Conservation (phyloP, 2,329 filamentous ascomycete species). For the Fusarium zealandicum region DNA sequence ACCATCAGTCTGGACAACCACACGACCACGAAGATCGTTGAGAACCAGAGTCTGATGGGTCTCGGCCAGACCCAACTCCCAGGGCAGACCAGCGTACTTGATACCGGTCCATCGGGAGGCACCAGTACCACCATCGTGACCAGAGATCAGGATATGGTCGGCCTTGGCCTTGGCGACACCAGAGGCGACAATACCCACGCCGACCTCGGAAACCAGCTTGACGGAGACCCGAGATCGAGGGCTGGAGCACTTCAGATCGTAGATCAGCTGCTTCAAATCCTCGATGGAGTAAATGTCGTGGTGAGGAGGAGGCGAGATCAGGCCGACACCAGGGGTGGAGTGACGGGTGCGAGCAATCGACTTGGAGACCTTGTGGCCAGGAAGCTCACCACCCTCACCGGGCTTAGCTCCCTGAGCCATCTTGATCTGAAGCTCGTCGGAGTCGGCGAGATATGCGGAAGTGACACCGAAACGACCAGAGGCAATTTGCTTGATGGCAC, state of each 20-base stretch:
- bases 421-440: constrained; percentile 97
- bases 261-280: constrained; percentile 96
- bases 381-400: constrained; percentile 95
- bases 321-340: constrained; percentile 93
- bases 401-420: constrained; percentile 99
- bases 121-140: constrained; percentile 95
- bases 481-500: constrained; percentile 96
- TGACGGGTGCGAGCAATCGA: constrained; percentile 94
- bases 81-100: constrained; percentile 96
- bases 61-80: constrained; percentile 95
- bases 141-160: constrained; percentile 95
- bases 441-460: constrained; percentile 91
- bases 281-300: constrained; percentile 99
- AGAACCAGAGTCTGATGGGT: constrained; percentile 96
- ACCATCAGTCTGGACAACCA: constrained; percentile 95
- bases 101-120: constrained; percentile 98
- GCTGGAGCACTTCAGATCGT: constrained; percentile 96
- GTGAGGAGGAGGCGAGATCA: constrained; percentile 94
- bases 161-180: constrained; percentile 98
- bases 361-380: constrained; percentile 94
- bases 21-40: constrained; percentile 93
- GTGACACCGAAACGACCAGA: constrained; percentile 97
- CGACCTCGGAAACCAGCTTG: constrained; percentile 96
- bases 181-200: constrained; percentile 95
- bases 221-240: constrained; percentile 91